Base-by-base conservation (phyloP, 495 filamentous ascomycete species). In the Jackrogersella minutella region DNA sequence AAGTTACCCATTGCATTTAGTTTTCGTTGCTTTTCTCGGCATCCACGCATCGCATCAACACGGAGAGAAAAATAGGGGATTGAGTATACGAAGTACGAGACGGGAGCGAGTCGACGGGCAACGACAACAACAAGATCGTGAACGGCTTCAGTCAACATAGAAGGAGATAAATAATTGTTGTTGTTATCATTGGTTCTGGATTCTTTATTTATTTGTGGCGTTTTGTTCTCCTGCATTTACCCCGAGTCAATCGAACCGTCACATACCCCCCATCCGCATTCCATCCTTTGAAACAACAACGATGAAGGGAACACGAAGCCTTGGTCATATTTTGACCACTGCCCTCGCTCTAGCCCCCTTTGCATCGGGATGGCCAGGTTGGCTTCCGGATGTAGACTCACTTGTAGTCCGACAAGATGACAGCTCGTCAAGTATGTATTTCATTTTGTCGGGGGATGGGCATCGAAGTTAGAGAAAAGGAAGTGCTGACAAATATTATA, bases 351-450 rank as follows among this genome's bases (percentile, higher is more conserved):
- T 64, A 19, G 33, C 55, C 26, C 66, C 66, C 53, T 39, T 69
- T 30, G 54, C 46, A 36, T 69, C 66, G n/a, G 60, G 56, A 3
- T 69, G 66, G 66, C 66, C 66, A 17, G 43, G 43, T 34, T 66
- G 61, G 58, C 50, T 69, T 46, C 66, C 66, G 13, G 66, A 69
- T 41, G 24, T 64, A 61, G 61, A 69, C 13, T 1, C 56, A 6
- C 62, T 70, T 10, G 53, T 66, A 50, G 67, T 62, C 5, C 57
- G 67, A 22, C 58, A 62, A 66, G 57, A 70, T 43, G 70, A 76
- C 47, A 56, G 44, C 51, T 26, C 72, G 24, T 62, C 62, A 7
- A 16, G 71, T 73, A 68, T 63, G 66, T 66, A 10, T 64, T 43
- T 22, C 58, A 21, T 28, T 40, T 8, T 43, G 21, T 54, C 30